Base-by-base conservation (phyloP, 129 eudicot species). In the Rutidosis leptorrhynchoides region DNA sequence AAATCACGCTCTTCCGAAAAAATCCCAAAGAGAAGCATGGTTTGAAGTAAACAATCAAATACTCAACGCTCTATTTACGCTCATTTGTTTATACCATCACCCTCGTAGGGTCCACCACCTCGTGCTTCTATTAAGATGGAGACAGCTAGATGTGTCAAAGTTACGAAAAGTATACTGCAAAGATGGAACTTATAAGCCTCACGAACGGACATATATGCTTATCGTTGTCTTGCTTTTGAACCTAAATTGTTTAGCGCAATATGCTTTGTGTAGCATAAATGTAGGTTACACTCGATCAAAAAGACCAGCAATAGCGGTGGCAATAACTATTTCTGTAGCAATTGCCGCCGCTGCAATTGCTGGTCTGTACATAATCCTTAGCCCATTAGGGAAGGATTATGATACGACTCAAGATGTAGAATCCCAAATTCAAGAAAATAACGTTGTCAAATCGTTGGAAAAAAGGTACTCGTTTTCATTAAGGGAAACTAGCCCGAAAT, bases 31-130 rank as follows among this genome's bases (percentile, higher is more conserved):
- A 58, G 82, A 93, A 63, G 83, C 86, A 14, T 93, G 99, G 99
- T 88, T 88, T 58, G 99, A 93, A 74, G 95, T 93, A 24, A 93
- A 88, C 42, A 93, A 93, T 57, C 99, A 93, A 72, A 89, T 93
- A 30, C 95, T 88, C 53, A 93, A 93, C 61, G 99, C 99, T 0
- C 58, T 93, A 1, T 93, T 93, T 62, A 93, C 99, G 1, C 95
- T 93, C 42, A 85, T 93, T 78, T 93, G 96, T 70, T 59, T 93
- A 10, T 93, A 93, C 62, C 92, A 88, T 53, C 99, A 93, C 72
- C 99, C 99, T 9, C 81, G 79, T 23, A 75, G 96, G 30, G 28
- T 88, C 22, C 72, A 88, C 76, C 95, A 93, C 67, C 74, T 93
- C 3, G 82, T 80, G 23, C 82, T 93, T 70, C 84, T 93, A 1